These are phyloP conservation scores for Punica granatum DNA, from an alignment of 345 rosid species.

Conservation along the genomic window DNA sequence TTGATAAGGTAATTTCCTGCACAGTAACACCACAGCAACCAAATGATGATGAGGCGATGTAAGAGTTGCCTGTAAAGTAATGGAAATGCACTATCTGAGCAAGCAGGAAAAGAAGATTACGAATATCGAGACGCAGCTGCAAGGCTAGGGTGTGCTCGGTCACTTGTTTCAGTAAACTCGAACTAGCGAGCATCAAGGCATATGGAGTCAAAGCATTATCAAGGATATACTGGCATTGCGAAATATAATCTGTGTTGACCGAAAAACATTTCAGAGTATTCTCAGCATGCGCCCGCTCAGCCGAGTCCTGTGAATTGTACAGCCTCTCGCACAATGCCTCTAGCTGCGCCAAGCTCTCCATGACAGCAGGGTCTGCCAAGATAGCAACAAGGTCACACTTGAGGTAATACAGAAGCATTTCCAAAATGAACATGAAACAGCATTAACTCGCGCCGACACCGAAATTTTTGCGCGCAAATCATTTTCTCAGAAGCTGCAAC, in stretches of 20 bases:
- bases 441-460: not conserved
- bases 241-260: slow-evolving; percentile 76
- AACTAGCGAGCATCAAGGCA: slow-evolving; percentile 97
- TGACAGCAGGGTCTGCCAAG: slow-evolving; percentile 14
- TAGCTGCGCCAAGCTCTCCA: slow-evolving; percentile 97
- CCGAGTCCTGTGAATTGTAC: slow-evolving; percentile 89
- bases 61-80: not conserved
- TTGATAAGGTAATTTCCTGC: slow-evolving; percentile 73
- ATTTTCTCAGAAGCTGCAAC: not conserved
- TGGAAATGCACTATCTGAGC: not conserved
- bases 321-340: slow-evolving; percentile 97
- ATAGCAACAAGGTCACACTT: not conserved
- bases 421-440: not conserved
- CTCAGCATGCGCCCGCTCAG: slow-evolving; percentile 89
- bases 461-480: not conserved
- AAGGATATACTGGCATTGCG: slow-evolving; percentile 95
- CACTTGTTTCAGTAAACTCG: slow-evolving; percentile 92
- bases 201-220: slow-evolving; percentile 95
- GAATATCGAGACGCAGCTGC: slow-evolving; percentile 88
- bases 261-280: slow-evolving; percentile 88
- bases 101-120: slow-evolving; percentile 29
- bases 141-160: slow-evolving; percentile 84
- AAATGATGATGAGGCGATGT: not conserved
- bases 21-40: not conserved
- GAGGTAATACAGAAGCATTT: not conserved